Conservation (phyloP, 345 rosid species). For the Populus deltoides region DNA sequence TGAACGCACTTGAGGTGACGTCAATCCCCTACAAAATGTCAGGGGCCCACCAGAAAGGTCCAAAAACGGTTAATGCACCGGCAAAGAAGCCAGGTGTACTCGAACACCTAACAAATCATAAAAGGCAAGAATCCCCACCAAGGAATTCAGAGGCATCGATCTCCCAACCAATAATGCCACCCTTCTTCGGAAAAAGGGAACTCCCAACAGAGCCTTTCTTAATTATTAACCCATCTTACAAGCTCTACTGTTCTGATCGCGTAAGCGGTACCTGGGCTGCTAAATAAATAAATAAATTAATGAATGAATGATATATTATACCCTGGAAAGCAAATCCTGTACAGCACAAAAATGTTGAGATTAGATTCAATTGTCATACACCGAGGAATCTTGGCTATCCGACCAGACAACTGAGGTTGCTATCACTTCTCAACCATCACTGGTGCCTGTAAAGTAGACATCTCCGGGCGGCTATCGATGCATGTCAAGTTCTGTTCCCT, state of each 20-base stretch:
- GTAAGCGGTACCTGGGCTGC: neutral
- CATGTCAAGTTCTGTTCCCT: neutral
- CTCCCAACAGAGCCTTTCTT: constrained; percentile 5
- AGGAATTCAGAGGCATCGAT: neutral
- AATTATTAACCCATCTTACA: neutral
- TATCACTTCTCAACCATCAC: neutral
- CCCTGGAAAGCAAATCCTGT: constrained; percentile 1
- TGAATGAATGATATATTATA: constrained; percentile 27
- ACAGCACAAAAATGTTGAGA: neutral
- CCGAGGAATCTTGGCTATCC: neutral
- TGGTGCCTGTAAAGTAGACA: neutral
- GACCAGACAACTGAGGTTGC: neutral
- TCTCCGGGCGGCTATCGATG: neutral
- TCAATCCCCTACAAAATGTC: neutral
- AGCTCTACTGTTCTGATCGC: neutral
- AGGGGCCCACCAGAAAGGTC: neutral
- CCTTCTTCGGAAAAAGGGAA: neutral
- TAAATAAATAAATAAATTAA: constrained; percentile 18
- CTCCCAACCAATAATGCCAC: neutral
- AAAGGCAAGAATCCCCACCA: neutral
- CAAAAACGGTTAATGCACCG: neutral
- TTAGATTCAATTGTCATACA: neutral
- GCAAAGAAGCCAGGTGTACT: neutral
- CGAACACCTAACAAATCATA: constrained; percentile 8
- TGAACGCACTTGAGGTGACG: neutral